Evolutionary conservation across 495 filamentous ascomycete genomes (phyloP), one percentile per base, ranked within the genome.

Genomic region (Parathielavia hyrcaniae): DNA sequence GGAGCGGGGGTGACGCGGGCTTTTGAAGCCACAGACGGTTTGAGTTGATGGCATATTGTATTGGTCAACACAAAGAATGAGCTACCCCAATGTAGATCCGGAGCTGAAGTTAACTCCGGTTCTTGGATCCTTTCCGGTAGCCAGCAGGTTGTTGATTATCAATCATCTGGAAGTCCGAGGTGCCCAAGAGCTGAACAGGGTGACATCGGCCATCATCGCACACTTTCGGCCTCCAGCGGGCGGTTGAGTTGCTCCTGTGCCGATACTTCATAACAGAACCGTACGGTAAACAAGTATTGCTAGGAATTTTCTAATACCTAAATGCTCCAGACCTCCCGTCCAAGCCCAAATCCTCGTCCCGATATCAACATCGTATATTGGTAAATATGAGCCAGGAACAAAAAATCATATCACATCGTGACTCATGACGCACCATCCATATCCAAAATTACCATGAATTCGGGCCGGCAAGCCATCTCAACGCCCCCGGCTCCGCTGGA

Each of bases 321-420:
- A 30, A 6, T 3, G 6, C 26, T 30, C 26, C 26, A 30, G 2
- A 30, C 6, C n/a, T n/a, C n/a, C n/a, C n/a, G n/a, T n/a, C n/a
- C n/a, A n/a, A n/a, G n/a, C n/a, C 26, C 26, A 30, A 30, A 2
- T 30, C 26, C 2, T 30, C 6, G 6, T 30, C 26, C 6, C 26
- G 26, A 30, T 30, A 30, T 30, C 26, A 30, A 36, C 14, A 50
- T 53, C 39, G 38, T 51, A 12, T 47, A 30, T 47, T 13, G 26
- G 11, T 23, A 30, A 6, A 43, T 26, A 43, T 6, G 12, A 53
- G 17, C 43, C 10, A 34, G 32, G 17, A 19, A 43, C 20, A 17
- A 4, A 32, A 14, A 38, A 30, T 53, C 50, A 43, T n/a, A n/a
- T 53, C 38, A 53, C 10, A 22, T 50, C 48, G 16, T 52, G 14